Percentiles rank a stretch among this genome's conserved stretches.
phyloP scores from a whole-genome alignment of 768 basidiomycete species.

The Hebeloma cylindrosporum region DNA sequence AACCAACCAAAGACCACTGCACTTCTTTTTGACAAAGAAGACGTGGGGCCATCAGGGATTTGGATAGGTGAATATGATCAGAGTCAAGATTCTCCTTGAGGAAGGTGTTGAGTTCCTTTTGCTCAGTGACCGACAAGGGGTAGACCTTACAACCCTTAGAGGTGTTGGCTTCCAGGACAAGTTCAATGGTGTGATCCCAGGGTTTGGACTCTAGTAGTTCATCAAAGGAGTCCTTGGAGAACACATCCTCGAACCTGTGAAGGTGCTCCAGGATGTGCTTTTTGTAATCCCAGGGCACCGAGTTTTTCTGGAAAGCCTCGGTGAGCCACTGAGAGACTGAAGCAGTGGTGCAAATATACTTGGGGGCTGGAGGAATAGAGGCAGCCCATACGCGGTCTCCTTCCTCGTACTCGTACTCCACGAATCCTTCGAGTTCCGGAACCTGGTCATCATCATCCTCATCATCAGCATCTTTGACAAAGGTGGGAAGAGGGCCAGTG shows the following conservation, averaged over 20 bases:
- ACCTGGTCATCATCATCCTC: too few species aligned
- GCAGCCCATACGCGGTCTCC: too few species aligned
- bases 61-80: not conserved
- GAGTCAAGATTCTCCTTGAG: not conserved
- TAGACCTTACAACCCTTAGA: too few species aligned
- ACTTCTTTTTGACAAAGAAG: not conserved
- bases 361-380: too few species aligned
- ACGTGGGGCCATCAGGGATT: not conserved
- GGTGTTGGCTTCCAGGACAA: too few species aligned
- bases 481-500: too few species aligned
- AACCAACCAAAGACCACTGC: conserved; percentile 19
- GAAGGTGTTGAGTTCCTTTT: conserved; percentile 19
- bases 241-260: not conserved
- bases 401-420: too few species aligned
- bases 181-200: conserved; percentile 19
- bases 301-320: not conserved
- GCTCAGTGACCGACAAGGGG: conserved; percentile 29
- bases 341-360: too few species aligned
- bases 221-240: conserved; percentile 9
- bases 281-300: not conserved
- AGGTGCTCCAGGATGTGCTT: not conserved
- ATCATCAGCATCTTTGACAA: too few species aligned
- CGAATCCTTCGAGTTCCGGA: too few species aligned
- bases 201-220: conserved; percentile 2
- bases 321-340: too few species aligned